Evolutionary conservation across 2,329 filamentous ascomycete species (phyloP).

Genomic region (Amylocarpus encephaloides): DNA sequence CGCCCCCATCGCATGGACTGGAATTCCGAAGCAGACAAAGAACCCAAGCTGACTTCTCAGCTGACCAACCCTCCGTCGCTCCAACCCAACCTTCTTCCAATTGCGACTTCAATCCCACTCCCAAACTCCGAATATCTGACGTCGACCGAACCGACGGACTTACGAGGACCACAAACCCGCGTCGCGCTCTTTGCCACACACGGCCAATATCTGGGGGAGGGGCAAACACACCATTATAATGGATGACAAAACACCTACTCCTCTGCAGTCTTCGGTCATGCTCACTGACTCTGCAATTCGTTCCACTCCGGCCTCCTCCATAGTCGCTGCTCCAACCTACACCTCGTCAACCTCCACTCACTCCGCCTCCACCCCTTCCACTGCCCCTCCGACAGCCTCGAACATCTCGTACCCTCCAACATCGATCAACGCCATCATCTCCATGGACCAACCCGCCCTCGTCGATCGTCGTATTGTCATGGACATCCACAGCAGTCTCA

Average conservation of each 20-base stretch:
- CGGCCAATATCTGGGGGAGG: slow-evolving; percentile 14
- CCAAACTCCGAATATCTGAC: slow-evolving; percentile 12
- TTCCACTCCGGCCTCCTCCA: too few species aligned
- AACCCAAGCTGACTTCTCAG: slow-evolving; percentile 23
- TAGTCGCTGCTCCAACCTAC: slow-evolving; percentile 4
- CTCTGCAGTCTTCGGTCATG: slow-evolving; percentile 26
- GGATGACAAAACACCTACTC: slow-evolving; percentile 26
- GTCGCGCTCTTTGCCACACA: slow-evolving; percentile 21
- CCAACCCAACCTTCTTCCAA: slow-evolving; percentile 6
- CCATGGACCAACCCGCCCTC: slow-evolving; percentile 19
- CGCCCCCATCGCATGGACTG: slow-evolving; percentile 22
- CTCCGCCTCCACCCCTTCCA: slow-evolving; percentile 2
- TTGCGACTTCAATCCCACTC: slow-evolving; percentile 1
- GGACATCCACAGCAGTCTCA: slow-evolving; percentile 41
- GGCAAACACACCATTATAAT: slow-evolving; percentile 24
- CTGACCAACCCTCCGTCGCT: slow-evolving; percentile 13
- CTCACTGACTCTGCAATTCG: slow-evolving; percentile 24
- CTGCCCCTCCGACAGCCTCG: slow-evolving; percentile 1
- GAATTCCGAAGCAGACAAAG: slow-evolving; percentile 26
- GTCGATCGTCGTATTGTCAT: slow-evolving; percentile 24
- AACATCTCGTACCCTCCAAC: slow-evolving; percentile 11
- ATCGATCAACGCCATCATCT: slow-evolving; percentile 19
- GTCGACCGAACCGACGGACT: slow-evolving; percentile 17
- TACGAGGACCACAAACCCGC: slow-evolving; percentile 18
- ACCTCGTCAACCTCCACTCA: slow-evolving; percentile 11